Evolutionary conservation across 306 rosid species (phyloP).

Genomic region (Corylus heterophylla): DNA sequence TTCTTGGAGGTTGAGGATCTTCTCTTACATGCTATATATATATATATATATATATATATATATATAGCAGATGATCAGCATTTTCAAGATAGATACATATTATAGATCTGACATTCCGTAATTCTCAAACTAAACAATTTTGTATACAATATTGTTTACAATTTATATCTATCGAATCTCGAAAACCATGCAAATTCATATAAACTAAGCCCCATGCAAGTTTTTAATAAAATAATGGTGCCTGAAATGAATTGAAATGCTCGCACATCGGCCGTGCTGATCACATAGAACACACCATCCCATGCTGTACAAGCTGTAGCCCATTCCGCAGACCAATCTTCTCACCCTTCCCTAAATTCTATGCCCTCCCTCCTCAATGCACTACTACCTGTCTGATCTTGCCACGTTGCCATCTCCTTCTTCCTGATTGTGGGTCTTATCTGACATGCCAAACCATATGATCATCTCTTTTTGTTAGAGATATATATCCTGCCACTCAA

Average conservation of each 20-base stretch:
- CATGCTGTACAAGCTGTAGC: slow-evolving; percentile 59
- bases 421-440: slow-evolving; percentile 10
- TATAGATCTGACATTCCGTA: slow-evolving; percentile 83
- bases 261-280: slow-evolving; percentile 58
- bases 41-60: slow-evolving; percentile 16
- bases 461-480: slow-evolving; percentile 23
- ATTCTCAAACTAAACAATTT: slow-evolving; percentile 50
- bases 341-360: slow-evolving; percentile 60
- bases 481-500: slow-evolving; percentile 3
- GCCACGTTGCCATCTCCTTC: slow-evolving; percentile 34
- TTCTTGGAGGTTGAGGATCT: slow-evolving; percentile 30
- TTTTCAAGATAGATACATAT: slow-evolving; percentile 35
- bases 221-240: slow-evolving; percentile 23
- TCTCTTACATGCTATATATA: slow-evolving; percentile 7
- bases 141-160: slow-evolving; percentile 1
- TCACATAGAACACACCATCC: slow-evolving; percentile 59
- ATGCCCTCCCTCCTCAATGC: slow-evolving; percentile 40
- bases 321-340: slow-evolving; percentile 87
- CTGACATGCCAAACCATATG: slow-evolving; percentile 18
- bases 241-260: slow-evolving; percentile 54
- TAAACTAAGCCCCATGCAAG: slow-evolving; percentile 47
- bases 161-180: slow-evolving; percentile 41
- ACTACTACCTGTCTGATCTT: slow-evolving; percentile 38
- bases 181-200: slow-evolving; percentile 52
- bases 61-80: not conserved